phyloP scores from a whole-genome alignment of 768 basidiomycete species.

The Glaciozyma martinii region DNA sequence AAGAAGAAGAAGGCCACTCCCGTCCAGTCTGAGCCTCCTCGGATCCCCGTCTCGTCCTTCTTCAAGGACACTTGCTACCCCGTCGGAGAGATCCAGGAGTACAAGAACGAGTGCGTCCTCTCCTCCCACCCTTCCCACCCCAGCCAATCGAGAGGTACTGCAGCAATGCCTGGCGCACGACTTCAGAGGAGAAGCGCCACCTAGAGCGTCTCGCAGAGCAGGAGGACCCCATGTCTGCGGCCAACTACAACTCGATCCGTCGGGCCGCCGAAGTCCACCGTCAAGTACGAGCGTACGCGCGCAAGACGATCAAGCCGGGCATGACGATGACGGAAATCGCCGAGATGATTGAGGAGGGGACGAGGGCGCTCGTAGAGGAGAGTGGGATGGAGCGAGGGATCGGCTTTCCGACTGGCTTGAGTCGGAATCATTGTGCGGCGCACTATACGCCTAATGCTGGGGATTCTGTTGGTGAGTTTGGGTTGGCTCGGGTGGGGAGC shows the following conservation, averaged over 20 bases:
- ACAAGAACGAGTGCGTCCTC: slow-evolving; percentile 73
- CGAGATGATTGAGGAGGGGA: slow-evolving; percentile 84
- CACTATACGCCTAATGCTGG: slow-evolving; percentile 93
- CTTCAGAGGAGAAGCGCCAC: slow-evolving; percentile 81
- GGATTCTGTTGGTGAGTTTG: slow-evolving; percentile 30
- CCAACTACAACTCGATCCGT: slow-evolving; percentile 70
- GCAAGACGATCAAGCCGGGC: slow-evolving; percentile 76
- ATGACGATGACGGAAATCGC: slow-evolving; percentile 92
- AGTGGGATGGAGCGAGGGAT: slow-evolving; percentile 69
- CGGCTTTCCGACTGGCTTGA: slow-evolving; percentile 93
- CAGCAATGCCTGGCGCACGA: slow-evolving; percentile 79
- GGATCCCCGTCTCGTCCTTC: slow-evolving; percentile 76
- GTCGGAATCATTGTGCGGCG: slow-evolving; percentile 87
- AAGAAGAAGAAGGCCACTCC: slow-evolving; percentile 59
- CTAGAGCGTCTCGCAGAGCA: slow-evolving; percentile 66
- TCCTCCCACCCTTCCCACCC: not conserved
- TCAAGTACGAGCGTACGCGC: slow-evolving; percentile 73
- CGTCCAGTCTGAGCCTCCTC: slow-evolving; percentile 84
- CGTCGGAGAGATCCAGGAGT: slow-evolving; percentile 81
- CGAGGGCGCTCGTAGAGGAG: slow-evolving; percentile 83
- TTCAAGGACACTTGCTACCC: slow-evolving; percentile 81
- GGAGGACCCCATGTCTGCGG: slow-evolving; percentile 56
- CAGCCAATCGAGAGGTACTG: not conserved
- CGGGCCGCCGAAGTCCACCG: slow-evolving; percentile 93
- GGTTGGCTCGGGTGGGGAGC: slow-evolving; percentile 9